These are phyloP conservation scores for Lizonia empirigonia DNA, from an alignment of 2,329 filamentous ascomycete species.

Conservation along the genomic window DNA sequence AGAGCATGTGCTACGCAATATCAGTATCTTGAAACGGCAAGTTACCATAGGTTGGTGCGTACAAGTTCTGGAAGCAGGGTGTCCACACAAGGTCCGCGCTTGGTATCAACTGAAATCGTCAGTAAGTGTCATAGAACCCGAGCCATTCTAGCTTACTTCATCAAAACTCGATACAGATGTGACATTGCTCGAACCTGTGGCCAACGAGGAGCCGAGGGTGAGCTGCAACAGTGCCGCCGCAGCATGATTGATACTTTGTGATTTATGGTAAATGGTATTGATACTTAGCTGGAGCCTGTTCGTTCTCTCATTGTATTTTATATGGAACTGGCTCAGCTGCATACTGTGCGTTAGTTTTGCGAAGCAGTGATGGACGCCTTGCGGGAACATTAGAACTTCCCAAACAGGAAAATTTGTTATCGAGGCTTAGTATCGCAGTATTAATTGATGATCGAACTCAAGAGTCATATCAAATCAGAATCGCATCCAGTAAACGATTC, in stretches of 20 bases:
- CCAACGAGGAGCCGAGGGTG: background rate
- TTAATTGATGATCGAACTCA: too few relatives aligned
- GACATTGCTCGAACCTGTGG: background rate
- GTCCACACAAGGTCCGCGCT: constrained; percentile 9
- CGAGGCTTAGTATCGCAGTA: too few relatives aligned
- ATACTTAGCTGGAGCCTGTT: too few relatives aligned
- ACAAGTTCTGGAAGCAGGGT: constrained; percentile 14
- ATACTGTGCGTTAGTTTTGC: too few relatives aligned
- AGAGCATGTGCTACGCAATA: constrained; percentile 17
- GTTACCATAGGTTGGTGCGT: background rate
- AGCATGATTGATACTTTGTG: background rate
- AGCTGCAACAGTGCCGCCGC: background rate
- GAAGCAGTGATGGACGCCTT: too few relatives aligned
- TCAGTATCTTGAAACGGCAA: background rate
- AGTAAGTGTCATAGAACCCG: background rate
- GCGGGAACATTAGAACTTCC: too few relatives aligned
- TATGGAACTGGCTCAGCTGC: too few relatives aligned
- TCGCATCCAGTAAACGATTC: too few relatives aligned
- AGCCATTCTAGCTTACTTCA: background rate
- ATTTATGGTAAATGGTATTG: too few relatives aligned
- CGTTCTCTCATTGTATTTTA: too few relatives aligned
- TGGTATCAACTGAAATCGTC: background rate
- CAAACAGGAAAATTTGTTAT: too few relatives aligned
- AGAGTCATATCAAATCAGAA: too few relatives aligned
- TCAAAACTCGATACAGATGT: background rate